Conservation (phyloP, 2,329 filamentous ascomycete genomes). For the Aspergillus japonicus region DNA sequence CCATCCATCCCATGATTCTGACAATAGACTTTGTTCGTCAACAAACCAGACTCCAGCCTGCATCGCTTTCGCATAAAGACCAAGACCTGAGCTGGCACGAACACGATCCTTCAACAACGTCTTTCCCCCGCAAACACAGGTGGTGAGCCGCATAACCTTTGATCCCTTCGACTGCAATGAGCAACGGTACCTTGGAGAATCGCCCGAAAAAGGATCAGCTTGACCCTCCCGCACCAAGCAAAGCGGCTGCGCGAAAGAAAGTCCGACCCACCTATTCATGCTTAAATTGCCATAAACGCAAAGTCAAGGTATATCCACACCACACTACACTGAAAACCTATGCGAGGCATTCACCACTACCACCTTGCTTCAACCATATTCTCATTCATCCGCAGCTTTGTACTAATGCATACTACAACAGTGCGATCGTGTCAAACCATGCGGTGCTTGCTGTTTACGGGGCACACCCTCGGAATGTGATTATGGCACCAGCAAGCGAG, state of each 20-base stretch:
- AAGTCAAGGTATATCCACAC: constrained; percentile 31
- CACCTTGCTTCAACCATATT: background rate
- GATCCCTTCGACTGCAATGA: background rate
- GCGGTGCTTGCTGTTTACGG: constrained; percentile 31
- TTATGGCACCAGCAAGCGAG: constrained; percentile 31
- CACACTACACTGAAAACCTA: background rate
- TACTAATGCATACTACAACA: constrained; percentile 7
- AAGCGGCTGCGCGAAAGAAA: constrained; percentile 23
- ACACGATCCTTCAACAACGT: background rate
- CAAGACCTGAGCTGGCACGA: background rate
- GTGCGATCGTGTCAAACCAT: constrained; percentile 34
- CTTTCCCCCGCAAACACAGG: background rate
- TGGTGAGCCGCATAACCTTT: background rate
- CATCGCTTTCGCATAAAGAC: background rate
- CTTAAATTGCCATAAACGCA: constrained; percentile 32
- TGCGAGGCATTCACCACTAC: background rate
- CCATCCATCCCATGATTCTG: background rate
- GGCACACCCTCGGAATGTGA: constrained; percentile 32
- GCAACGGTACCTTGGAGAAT: background rate
- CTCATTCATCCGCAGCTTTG: background rate
- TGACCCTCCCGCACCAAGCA: constrained; percentile 1
- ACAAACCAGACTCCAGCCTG: background rate
- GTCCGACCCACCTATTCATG: constrained; percentile 32
- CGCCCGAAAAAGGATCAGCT: background rate
- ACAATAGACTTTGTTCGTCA: constrained; percentile 7